These are phyloP conservation scores for Hypomontagnella submonticulosa DNA, from an alignment of 495 filamentous ascomycete species.

Conservation along the genomic window DNA sequence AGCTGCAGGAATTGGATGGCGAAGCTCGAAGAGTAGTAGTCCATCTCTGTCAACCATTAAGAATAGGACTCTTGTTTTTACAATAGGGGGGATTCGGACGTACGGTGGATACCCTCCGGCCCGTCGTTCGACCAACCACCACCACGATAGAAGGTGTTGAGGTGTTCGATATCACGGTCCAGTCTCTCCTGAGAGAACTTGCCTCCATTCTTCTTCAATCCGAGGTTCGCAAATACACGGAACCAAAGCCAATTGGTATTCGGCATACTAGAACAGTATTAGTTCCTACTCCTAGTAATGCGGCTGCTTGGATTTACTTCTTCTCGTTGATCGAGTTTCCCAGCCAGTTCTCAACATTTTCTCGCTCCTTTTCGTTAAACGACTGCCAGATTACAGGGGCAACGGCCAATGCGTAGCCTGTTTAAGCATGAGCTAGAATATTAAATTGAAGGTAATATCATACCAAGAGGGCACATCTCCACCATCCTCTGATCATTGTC, in stretches of 20 bases:
- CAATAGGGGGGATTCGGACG: slow-evolving; percentile 15
- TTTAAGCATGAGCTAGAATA: slow-evolving; percentile 5
- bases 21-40: slow-evolving; percentile 84
- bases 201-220: slow-evolving; percentile 75
- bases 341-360: slow-evolving; percentile 74
- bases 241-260: slow-evolving; percentile 80
- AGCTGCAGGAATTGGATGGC: slow-evolving; percentile 83
- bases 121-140: slow-evolving; percentile 85
- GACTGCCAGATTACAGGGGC: slow-evolving; percentile 75
- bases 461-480: slow-evolving; percentile 77
- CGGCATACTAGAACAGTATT: slow-evolving; percentile 57
- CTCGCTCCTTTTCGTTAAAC: slow-evolving; percentile 66
- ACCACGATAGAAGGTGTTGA: slow-evolving; percentile 82
- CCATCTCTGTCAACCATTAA: slow-evolving; percentile 64
- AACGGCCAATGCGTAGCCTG: slow-evolving; percentile 69
- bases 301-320: slow-evolving; percentile 54
- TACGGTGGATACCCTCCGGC: slow-evolving; percentile 74
- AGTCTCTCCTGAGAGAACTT: slow-evolving; percentile 72
- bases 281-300: slow-evolving; percentile 4
- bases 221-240: slow-evolving; percentile 83
- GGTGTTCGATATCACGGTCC: slow-evolving; percentile 77
- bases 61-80: background rate
- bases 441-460: background rate
- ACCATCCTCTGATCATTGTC: slow-evolving; percentile 87
- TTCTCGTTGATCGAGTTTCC: slow-evolving; percentile 77